A percentile compares a stretch with the other conserved stretches of the same genome.
Evolutionary conservation across 208 protist genomes (phyloP).

Genomic region (Herpetomonas samuelpessoai): DNA sequence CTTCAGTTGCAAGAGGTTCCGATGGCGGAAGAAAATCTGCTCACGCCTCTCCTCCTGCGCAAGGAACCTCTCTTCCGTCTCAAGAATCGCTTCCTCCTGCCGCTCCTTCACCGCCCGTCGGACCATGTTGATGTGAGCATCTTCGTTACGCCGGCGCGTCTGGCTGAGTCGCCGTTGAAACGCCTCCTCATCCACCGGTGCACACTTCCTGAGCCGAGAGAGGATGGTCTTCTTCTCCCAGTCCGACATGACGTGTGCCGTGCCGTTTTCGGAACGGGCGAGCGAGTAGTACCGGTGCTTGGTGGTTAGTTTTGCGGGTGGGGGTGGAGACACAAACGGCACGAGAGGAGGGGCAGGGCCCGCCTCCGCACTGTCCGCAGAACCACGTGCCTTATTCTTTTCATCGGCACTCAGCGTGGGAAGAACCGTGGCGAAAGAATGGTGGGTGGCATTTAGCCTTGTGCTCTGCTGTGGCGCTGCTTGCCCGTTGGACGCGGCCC

Average conservation of each 20-base stretch:
- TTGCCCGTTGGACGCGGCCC: too few species aligned
- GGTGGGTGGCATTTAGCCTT: too few species aligned
- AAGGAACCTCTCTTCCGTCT: conserved; percentile 19
- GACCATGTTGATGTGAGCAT: conserved; percentile 34
- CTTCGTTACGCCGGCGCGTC: conserved; percentile 39
- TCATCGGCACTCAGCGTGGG: background rate
- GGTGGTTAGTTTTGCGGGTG: conserved; percentile 13
- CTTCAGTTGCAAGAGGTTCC: conserved; percentile 56
- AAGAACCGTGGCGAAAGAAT: too few species aligned
- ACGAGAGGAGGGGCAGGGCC: conserved; percentile 20
- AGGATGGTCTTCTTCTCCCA: conserved; percentile 71
- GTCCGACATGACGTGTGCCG: conserved; percentile 28
- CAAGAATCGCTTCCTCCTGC: conserved; percentile 16
- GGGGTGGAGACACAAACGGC: conserved; percentile 47
- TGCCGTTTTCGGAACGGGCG: conserved; percentile 8
- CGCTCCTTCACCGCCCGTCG: conserved; percentile 14
- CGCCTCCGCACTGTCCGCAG: background rate
- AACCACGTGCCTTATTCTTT: too few species aligned
- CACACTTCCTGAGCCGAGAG: conserved; percentile 30
- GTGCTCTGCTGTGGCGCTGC: too few species aligned
- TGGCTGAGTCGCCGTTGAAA: conserved; percentile 53
- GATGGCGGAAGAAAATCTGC: conserved; percentile 55
- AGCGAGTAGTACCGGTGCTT: conserved; percentile 33
- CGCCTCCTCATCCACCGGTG: conserved; percentile 29
- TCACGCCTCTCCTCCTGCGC: conserved; percentile 33